Conservation (phyloP, 2,329 filamentous ascomycete species). For the Exophiala xenobiotica region DNA sequence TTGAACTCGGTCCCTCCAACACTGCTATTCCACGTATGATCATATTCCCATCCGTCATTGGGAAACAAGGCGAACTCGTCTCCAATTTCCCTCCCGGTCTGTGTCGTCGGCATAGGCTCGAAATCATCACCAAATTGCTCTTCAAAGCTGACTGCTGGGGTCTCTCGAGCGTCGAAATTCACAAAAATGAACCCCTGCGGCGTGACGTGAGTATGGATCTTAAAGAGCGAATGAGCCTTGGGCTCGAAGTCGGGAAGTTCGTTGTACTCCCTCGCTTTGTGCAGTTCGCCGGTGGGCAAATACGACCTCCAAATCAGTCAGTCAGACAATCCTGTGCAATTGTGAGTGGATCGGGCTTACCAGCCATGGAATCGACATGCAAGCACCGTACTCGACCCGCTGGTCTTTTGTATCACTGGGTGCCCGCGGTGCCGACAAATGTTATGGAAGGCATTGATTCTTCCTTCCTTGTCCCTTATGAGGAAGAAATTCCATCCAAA, state of each 20-base stretch:
- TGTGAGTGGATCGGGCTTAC: conserved; percentile 35
- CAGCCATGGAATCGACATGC: conserved; percentile 64
- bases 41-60: conserved; percentile 55
- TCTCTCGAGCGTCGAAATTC: conserved; percentile 52
- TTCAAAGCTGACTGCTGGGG: conserved; percentile 52
- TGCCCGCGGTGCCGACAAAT: conserved; percentile 63
- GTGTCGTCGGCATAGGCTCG: conserved; percentile 35
- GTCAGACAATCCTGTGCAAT: too few relatives aligned
- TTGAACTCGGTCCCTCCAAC: conserved; percentile 55
- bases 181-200: conserved; percentile 54
- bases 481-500: conserved; percentile 58
- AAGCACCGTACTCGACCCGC: conserved; percentile 44
- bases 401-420: conserved; percentile 44
- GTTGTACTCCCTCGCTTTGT: conserved; percentile 60
- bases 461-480: conserved; percentile 49
- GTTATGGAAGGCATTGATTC: conserved; percentile 63
- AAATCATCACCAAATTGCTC: conserved; percentile 54
- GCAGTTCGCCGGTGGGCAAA: conserved; percentile 55
- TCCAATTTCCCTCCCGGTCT: conserved; percentile 20
- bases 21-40: conserved; percentile 55
- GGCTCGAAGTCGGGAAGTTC: conserved; percentile 60
- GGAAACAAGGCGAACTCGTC: conserved; percentile 47
- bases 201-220: conserved; percentile 27
- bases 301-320: conserved; percentile 63
- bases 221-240: conserved; percentile 56